Conservation (phyloP, 148 eudicot species). For the Silene uniflora region DNA sequence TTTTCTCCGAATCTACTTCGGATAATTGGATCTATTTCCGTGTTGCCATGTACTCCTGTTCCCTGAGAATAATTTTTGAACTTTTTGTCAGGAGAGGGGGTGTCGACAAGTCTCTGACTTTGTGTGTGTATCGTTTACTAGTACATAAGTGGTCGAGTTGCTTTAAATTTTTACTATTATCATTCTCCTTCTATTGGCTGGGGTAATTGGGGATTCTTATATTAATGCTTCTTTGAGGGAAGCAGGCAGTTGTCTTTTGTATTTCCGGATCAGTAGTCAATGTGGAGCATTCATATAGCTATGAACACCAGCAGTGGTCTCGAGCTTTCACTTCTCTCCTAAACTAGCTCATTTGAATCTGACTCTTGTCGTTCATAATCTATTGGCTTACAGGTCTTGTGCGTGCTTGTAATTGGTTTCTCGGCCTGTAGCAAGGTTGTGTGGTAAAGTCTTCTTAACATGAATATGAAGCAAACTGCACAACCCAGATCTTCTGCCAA, state of each 20-base stretch:
- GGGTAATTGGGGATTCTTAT: too few species aligned
- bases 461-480: constrained; percentile 67
- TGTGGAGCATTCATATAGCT: neutral
- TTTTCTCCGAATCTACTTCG: too few species aligned
- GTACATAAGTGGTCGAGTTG: too few species aligned
- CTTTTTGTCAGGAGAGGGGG: neutral
- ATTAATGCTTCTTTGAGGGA: too few species aligned
- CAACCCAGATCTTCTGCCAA: constrained; percentile 64
- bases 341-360: neutral
- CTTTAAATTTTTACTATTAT: too few species aligned
- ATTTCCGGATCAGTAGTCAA: constrained; percentile 5
- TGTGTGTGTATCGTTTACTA: neutral
- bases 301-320: neutral
- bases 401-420: constrained; percentile 10
- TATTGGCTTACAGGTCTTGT: neutral
- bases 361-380: neutral
- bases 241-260: neutral
- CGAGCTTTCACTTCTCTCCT: neutral
- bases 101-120: neutral
- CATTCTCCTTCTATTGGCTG: too few species aligned
- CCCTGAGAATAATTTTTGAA: neutral
- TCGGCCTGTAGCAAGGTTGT: constrained; percentile 19
- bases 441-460: constrained; percentile 34
- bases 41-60: neutral
- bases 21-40: neutral